A percentile compares a stretch with the other conserved stretches of the same genome.
Conservation (phyloP, 2,329 filamentous ascomycete genomes). For the Neonectria sp. region DNA sequence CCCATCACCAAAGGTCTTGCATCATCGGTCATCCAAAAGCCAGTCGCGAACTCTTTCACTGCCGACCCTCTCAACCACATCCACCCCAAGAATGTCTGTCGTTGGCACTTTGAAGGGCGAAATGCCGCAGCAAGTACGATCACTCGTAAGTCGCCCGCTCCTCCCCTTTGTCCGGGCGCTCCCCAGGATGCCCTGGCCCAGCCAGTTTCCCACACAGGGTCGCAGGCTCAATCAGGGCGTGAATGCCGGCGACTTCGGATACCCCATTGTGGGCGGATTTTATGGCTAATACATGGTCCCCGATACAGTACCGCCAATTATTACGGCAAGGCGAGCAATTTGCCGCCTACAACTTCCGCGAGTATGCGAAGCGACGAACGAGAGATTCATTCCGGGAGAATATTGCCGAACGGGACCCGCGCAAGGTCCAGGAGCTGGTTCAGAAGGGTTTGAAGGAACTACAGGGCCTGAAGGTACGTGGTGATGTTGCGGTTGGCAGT, state of each 20-base stretch:
- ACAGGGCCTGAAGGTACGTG: slow-evolving; percentile 87
- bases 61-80: slow-evolving; percentile 36
- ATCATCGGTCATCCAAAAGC: slow-evolving; percentile 45
- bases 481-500: too few species aligned
- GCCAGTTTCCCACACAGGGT: slow-evolving; percentile 22
- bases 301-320: slow-evolving; percentile 86
- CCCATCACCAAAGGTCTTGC: slow-evolving; percentile 45
- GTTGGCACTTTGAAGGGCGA: slow-evolving; percentile 63
- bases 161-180: slow-evolving; percentile 1
- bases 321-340: slow-evolving; percentile 90
- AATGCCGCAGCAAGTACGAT: slow-evolving; percentile 70
- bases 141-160: slow-evolving; percentile 63
- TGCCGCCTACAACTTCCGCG: slow-evolving; percentile 96
- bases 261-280: neutral
- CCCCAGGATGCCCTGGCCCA: slow-evolving; percentile 1
- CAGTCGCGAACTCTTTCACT: slow-evolving; percentile 40
- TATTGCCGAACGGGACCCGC: slow-evolving; percentile 78
- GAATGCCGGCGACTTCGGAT: slow-evolving; percentile 25
- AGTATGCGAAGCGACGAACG: slow-evolving; percentile 94
- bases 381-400: slow-evolving; percentile 92
- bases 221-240: slow-evolving; percentile 6
- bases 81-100: slow-evolving; percentile 58
- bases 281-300: slow-evolving; percentile 32
- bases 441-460: slow-evolving; percentile 91
- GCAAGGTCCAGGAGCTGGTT: slow-evolving; percentile 88